These are phyloP conservation scores for Xylaria sp. DNA, from an alignment of 495 filamentous ascomycete species.

Conservation along the genomic window DNA sequence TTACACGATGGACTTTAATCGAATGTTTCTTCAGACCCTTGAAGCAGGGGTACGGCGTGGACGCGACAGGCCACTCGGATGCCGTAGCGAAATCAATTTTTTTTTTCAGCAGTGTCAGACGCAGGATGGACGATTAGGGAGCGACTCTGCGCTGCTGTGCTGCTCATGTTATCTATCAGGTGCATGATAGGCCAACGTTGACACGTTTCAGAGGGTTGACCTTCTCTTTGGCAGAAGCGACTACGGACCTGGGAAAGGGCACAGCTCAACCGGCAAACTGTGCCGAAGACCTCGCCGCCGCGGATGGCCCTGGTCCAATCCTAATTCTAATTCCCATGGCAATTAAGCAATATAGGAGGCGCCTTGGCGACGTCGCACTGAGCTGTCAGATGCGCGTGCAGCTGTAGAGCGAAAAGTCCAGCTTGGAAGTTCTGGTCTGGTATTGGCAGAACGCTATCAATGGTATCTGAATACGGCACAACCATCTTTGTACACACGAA, in stretches of 20 bases:
- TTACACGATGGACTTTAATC: not conserved
- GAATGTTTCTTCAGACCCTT: not conserved
- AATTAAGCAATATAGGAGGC: conserved; percentile 10
- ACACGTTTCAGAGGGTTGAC: not conserved
- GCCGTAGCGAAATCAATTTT: not conserved
- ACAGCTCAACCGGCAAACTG: conserved; percentile 8
- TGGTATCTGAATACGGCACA: conserved; percentile 13
- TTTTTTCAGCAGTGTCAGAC: conserved; percentile 1
- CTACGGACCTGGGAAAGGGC: not conserved
- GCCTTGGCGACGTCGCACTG: conserved; percentile 7
- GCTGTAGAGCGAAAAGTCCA: not conserved
- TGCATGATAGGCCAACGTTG: conserved; percentile 2
- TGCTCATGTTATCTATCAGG: not conserved
- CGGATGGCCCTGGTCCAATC: conserved; percentile 3
- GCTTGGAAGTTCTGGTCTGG: not conserved
- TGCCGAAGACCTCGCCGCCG: conserved; percentile 5
- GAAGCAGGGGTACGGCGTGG: not conserved
- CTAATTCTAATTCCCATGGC: not conserved
- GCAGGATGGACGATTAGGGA: not conserved
- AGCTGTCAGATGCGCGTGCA: not conserved
- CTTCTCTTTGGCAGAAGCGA: not conserved
- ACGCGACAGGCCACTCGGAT: not conserved
- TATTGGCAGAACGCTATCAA: conserved; percentile 12
- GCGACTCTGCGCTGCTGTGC: not conserved
- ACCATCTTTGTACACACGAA: conserved; percentile 1